Evolutionary conservation across 257 asterid genomes (phyloP), one percentile per base, ranked within the genome.

Genomic region (Nicotiana attenuata): DNA sequence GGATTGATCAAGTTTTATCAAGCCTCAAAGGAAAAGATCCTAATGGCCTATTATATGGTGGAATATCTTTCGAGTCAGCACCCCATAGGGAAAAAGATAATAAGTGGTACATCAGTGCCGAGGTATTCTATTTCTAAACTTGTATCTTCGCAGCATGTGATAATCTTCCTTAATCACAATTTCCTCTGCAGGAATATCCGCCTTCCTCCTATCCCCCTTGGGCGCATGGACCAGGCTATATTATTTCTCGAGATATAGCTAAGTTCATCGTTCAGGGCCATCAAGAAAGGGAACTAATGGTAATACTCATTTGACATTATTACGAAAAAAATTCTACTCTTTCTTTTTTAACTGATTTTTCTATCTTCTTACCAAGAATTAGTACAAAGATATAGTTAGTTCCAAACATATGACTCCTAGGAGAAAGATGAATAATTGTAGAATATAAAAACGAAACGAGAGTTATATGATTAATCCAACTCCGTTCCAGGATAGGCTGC

Each of bases 191-290:
- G 97, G 98, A 96, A 88, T 96, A 98, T 98, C 91, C 95, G 6
- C 93, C 93, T 86, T 76, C 97, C 4, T 65, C 92, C 9, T 96
- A 87, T 81, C 99, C 99, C 81, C 97, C 98, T 0, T 94, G 99
- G 98, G 97, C 99, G 0, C 99, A 96, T 53, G 99, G 98, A 76
- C 99, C 99, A 26, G 99, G 99, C 22, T 96, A 96, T 85, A 84
- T 96, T 73, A 85, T 94, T 45, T 94, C 99, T 19, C 89, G 89
- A n/a, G 96, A 91, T 88, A 80, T 96, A 52, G 99, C 97, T n/a
- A 88, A 87, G 83, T 94, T 90, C 82, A 94, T 96, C 17, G 98
- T 94, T 68, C 85, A 84, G 84, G 96, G 95, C 35, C 99, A 96
- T 87, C 86, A 83, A 76, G 71, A 88, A 47, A 86, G 88, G 91